Evolutionary conservation across 805 yeast genomes (phyloP).

Genomic region (Saccharomycopsis amapae): DNA sequence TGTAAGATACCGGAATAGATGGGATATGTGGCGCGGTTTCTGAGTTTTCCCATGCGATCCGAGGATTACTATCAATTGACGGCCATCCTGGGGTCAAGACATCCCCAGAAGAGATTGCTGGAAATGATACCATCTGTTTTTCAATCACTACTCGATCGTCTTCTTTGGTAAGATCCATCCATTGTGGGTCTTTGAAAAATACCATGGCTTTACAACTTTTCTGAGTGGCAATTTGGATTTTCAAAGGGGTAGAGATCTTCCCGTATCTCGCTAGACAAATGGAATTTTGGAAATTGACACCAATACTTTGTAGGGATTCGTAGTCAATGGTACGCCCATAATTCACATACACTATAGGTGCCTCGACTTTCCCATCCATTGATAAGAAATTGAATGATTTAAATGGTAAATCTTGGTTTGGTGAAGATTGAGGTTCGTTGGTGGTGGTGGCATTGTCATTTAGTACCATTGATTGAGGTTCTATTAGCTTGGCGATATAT

Average conservation of each 20-base stretch:
- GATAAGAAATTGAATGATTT: constrained; percentile 66
- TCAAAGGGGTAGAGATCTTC: constrained; percentile 40
- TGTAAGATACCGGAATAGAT: constrained; percentile 68
- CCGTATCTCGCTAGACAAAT: constrained; percentile 60
- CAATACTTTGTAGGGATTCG: constrained; percentile 29
- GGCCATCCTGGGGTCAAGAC: constrained; percentile 75
- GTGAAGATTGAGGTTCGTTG: not conserved
- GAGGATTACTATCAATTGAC: constrained; percentile 34
- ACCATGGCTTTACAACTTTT: constrained; percentile 59
- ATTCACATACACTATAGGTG: constrained; percentile 54
- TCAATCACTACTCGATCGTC: constrained; percentile 31
- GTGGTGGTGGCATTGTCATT: not conserved
- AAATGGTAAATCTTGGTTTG: constrained; percentile 23
- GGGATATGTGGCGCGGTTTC: constrained; percentile 63
- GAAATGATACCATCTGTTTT: constrained; percentile 44
- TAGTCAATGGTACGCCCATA: constrained; percentile 58
- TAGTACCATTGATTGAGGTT: constrained; percentile 18
- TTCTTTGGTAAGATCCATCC: constrained; percentile 22
- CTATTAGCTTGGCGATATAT: constrained; percentile 35
- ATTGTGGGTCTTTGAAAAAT: constrained; percentile 46
- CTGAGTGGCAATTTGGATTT: constrained; percentile 47
- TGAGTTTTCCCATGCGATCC: constrained; percentile 40
- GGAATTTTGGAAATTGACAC: constrained; percentile 38
- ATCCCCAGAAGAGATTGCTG: constrained; percentile 67
- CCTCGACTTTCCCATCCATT: constrained; percentile 46